A percentile compares a stretch with the other conserved stretches of the same genome.
These are phyloP conservation scores for Fusarium duplospermum DNA, from an alignment of 2,329 filamentous ascomycete genomes.

Conservation along the genomic window DNA sequence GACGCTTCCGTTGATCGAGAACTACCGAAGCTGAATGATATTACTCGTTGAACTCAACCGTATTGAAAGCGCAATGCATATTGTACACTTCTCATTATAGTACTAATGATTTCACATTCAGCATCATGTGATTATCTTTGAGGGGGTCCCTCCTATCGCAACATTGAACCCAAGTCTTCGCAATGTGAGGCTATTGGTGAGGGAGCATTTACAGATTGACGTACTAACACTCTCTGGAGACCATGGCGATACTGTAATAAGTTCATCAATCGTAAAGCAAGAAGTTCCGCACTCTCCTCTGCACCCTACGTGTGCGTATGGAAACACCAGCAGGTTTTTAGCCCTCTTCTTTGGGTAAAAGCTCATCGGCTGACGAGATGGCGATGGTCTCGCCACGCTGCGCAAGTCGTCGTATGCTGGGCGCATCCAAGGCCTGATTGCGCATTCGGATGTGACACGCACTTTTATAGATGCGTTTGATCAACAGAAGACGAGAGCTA, in stretches of 20 bases:
- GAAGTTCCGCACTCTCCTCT: neutral
- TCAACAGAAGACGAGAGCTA: neutral
- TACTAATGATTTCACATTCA: neutral
- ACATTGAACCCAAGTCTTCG: neutral
- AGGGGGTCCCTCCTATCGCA: neutral
- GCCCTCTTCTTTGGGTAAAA: neutral
- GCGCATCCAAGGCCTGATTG: neutral
- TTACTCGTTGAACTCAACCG: neutral
- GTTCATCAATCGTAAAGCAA: neutral
- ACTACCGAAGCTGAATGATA: neutral
- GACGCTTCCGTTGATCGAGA: neutral
- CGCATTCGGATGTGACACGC: neutral
- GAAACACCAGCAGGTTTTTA: neutral
- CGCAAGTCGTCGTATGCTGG: neutral
- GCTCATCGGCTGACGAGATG: neutral
- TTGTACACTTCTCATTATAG: neutral
- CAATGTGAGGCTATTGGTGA: neutral
- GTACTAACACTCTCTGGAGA: too few relatives aligned
- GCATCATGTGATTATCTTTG: neutral
- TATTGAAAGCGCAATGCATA: neutral
- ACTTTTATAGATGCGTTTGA: neutral
- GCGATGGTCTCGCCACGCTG: neutral
- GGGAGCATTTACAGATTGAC: neutral
- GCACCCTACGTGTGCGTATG: neutral
- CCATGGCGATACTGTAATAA: neutral